phyloP scores from a whole-genome alignment of 805 yeast species.

The Ogataea siamensis region DNA sequence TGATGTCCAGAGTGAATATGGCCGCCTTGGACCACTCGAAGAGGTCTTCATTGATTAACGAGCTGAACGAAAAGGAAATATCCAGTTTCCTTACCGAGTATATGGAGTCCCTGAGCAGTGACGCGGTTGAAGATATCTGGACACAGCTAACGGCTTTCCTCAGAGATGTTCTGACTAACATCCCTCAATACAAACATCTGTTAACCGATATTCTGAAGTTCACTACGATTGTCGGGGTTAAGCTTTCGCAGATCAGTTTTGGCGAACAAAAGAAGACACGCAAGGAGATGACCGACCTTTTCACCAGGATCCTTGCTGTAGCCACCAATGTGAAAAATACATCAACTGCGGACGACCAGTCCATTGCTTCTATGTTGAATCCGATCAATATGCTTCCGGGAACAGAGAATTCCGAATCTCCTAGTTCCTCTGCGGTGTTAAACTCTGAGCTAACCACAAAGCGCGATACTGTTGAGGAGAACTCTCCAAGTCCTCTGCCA shows the following conservation, averaged over 20 bases:
- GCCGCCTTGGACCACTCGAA: constrained; percentile 26
- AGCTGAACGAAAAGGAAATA: constrained; percentile 44
- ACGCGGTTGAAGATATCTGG: constrained; percentile 81
- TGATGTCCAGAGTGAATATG: constrained; percentile 45
- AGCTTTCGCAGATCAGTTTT: constrained; percentile 55
- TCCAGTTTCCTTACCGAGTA: constrained; percentile 59
- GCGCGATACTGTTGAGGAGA: background rate
- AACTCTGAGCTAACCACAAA: background rate
- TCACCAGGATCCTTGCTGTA: constrained; percentile 25
- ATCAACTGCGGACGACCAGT: constrained; percentile 20
- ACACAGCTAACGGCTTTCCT: constrained; percentile 53
- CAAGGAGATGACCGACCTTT: constrained; percentile 45
- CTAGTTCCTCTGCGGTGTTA: constrained; percentile 3
- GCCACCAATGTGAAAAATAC: constrained; percentile 25
- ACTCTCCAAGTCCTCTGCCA: constrained; percentile 1
- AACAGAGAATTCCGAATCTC: constrained; percentile 9
- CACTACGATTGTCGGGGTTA: constrained; percentile 49
- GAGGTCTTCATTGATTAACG: constrained; percentile 47
- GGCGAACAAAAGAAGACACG: constrained; percentile 59
- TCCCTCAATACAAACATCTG: constrained; percentile 45
- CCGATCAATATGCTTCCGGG: constrained; percentile 25
- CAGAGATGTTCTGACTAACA: constrained; percentile 52
- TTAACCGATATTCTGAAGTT: constrained; percentile 55
- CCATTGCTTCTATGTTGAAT: constrained; percentile 21
- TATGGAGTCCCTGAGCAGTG: constrained; percentile 63